These are phyloP conservation scores for Arthrobotrys sinensis DNA, from an alignment of 2,329 filamentous ascomycete species.

Conservation along the genomic window DNA sequence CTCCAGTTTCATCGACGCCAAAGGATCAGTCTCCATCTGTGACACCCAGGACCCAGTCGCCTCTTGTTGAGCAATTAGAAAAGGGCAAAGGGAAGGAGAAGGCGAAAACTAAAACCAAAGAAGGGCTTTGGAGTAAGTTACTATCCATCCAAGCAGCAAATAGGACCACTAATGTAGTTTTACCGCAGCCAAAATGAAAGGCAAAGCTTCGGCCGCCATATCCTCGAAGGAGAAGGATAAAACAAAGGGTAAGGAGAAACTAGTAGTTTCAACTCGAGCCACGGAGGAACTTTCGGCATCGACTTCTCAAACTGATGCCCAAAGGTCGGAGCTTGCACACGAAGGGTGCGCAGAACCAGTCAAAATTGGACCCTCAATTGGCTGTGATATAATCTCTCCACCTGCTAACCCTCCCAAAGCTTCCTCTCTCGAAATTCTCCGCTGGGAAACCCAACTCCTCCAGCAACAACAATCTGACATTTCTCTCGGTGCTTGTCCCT, in stretches of 20 bases:
- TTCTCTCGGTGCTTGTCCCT: conserved; percentile 3
- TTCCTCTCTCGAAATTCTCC: conserved; percentile 47
- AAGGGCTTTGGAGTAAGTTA: conserved; percentile 43
- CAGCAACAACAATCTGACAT: conserved; percentile 46
- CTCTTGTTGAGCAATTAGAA: neutral
- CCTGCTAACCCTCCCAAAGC: neutral
- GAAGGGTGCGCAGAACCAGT: neutral
- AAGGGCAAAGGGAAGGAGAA: conserved; percentile 24
- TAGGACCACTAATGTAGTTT: neutral
- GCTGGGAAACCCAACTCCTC: conserved; percentile 54
- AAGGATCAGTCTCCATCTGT: conserved; percentile 3
- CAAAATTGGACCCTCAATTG: neutral
- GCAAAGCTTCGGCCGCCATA: conserved; percentile 27
- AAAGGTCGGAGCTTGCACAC: neutral
- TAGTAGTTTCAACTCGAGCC: neutral
- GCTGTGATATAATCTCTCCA: conserved; percentile 34
- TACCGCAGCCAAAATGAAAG: conserved; percentile 42
- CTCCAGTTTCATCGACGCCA: conserved; percentile 19
- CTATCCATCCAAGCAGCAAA: neutral
- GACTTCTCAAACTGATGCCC: neutral
- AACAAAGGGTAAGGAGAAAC: conserved; percentile 1
- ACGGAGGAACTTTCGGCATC: neutral
- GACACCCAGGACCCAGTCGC: neutral
- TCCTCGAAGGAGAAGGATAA: conserved; percentile 47
- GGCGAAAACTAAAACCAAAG: conserved; percentile 35